Conservation (phyloP, 306 rosid genomes). For the Potentilla sterilis region DNA sequence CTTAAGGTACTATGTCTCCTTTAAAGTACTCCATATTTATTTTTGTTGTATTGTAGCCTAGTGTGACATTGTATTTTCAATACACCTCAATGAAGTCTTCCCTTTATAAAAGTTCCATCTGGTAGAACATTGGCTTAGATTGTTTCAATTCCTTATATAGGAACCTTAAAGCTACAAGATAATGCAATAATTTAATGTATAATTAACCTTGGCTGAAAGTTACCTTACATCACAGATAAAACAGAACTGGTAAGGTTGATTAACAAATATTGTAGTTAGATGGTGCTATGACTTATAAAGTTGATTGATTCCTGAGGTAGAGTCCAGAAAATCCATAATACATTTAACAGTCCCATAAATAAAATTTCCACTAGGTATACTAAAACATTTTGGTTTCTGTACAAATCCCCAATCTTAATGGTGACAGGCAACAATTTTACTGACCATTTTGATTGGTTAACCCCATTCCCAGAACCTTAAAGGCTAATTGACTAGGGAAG, state of each 20-base stretch:
- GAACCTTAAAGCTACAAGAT: not conserved
- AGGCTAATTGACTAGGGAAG: not conserved
- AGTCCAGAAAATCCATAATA: not conserved
- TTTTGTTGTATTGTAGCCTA: constrained; percentile 22
- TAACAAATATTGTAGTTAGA: not conserved
- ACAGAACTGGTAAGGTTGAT: not conserved
- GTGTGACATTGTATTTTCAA: constrained; percentile 14
- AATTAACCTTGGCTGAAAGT: not conserved
- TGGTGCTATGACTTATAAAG: not conserved
- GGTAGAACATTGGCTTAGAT: not conserved
- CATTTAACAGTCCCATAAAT: not conserved
- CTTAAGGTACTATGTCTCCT: constrained; percentile 36
- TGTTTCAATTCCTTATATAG: not conserved
- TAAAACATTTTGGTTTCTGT: constrained; percentile 7
- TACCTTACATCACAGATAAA: not conserved
- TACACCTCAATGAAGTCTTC: constrained; percentile 4
- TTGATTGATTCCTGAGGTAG: not conserved
- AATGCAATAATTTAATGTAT: not conserved
- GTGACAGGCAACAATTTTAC: not conserved
- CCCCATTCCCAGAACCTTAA: constrained; percentile 4
- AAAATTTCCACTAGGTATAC: not conserved
- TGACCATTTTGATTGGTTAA: not conserved
- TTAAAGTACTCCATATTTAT: not conserved
- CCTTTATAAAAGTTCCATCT: constrained; percentile 3
- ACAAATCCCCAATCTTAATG: constrained; percentile 2